Percentiles rank a stretch among this genome's conserved stretches.
Conservation (phyloP, 805 yeast species). For the Pichia exigua region DNA sequence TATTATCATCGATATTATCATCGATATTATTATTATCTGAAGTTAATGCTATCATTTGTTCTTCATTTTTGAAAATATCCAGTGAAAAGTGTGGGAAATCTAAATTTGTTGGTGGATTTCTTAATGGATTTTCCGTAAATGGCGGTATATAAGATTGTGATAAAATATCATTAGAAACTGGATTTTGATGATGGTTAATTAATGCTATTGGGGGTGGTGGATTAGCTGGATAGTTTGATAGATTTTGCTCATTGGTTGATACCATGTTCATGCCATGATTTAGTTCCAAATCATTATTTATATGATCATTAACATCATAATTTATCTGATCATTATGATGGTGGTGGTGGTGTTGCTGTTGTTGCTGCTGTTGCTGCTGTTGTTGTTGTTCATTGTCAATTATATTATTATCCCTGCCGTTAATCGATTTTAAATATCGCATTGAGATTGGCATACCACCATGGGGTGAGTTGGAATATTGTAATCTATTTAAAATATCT, state of each 20-base stretch:
- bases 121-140: conserved; percentile 9
- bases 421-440: conserved; percentile 14
- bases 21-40: neutral
- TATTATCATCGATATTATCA: neutral
- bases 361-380: too few species aligned
- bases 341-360: too few species aligned
- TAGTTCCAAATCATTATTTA: neutral
- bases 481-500: conserved; percentile 50
- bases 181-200: too few species aligned
- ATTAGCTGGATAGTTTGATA: neutral
- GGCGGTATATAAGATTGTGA: conserved; percentile 1
- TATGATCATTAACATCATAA: too few species aligned
- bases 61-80: conserved; percentile 16
- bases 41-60: neutral
- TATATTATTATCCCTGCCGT: neutral
- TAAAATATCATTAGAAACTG: too few species aligned
- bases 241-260: neutral
- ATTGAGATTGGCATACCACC: conserved; percentile 38
- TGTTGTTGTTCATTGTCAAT: neutral
- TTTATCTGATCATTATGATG: too few species aligned
- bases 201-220: neutral
- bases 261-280: conserved; percentile 1
- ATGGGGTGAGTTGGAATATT: conserved; percentile 52
- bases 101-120: conserved; percentile 5
- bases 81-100: conserved; percentile 18